Evolutionary conservation across 2,329 filamentous ascomycete species (phyloP).

Genomic region (Nothopassalora personata): DNA sequence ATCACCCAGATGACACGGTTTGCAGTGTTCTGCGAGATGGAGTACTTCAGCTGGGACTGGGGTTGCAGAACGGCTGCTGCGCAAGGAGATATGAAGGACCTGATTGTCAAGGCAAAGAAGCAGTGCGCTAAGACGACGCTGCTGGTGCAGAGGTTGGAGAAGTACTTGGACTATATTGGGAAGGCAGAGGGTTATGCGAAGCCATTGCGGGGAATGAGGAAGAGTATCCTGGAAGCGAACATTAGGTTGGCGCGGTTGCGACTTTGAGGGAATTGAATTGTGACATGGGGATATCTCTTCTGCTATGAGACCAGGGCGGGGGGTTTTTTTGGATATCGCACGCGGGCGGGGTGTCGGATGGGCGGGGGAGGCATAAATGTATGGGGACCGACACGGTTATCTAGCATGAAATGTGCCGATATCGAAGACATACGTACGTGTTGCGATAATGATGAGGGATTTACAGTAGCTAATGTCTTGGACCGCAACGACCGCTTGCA

Average conservation of each 20-base stretch:
- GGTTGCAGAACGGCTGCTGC: conserved; percentile 15
- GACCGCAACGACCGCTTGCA: too few relatives aligned
- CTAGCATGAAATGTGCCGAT: neutral
- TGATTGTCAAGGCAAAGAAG: conserved; percentile 11
- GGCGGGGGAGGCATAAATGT: neutral
- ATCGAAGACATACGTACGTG: neutral
- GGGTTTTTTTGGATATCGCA: neutral
- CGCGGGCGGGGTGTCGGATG: neutral
- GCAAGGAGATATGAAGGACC: conserved; percentile 15
- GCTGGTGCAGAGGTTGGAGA: conserved; percentile 12
- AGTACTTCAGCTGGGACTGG: conserved; percentile 22
- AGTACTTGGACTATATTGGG: conserved; percentile 14
- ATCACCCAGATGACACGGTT: conserved; percentile 11
- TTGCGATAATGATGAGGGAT: too few relatives aligned
- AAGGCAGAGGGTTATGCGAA: conserved; percentile 3
- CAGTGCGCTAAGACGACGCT: conserved; percentile 6
- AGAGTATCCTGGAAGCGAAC: conserved; percentile 7
- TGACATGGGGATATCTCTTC: neutral
- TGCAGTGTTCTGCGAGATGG: conserved; percentile 15
- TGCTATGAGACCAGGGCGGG: neutral
- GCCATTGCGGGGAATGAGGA: conserved; percentile 6
- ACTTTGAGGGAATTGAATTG: neutral
- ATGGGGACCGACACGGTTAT: too few relatives aligned
- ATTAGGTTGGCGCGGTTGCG: conserved; percentile 11
- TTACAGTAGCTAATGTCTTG: too few relatives aligned